Evolutionary conservation across 2,329 filamentous ascomycete species (phyloP), one percentile per base, ranked within the genome.

Genomic region (Aureobasidium sp.): DNA sequence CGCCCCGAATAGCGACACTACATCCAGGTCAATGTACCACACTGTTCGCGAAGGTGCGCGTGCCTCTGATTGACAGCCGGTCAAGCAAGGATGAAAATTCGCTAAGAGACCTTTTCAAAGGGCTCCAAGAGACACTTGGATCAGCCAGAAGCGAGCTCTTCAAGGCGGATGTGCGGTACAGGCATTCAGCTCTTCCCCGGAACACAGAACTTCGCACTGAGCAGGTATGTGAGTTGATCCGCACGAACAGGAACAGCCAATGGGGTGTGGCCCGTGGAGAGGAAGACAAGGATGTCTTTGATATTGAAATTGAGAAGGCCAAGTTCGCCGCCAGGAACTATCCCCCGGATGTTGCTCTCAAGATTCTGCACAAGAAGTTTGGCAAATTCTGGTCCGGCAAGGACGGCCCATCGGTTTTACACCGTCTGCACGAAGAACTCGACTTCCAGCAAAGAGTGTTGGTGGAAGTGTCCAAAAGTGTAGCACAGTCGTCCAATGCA

Each of bases 101-200:
- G 35, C 4, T 41, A 8, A 37, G 41, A 7, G 27, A 17, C 6
- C 48, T 51, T 4, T 17, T 40, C 3, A 19, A 14, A 2, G 27
- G 22, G 17, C 48, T 51, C 25, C 32, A 51, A 12, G 14, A 41
- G 25, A 51, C 48, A 17, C 37, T 51, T 4, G 48, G 48, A 6
- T 14, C 8, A 17, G 25, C 25, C 25, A 41, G 11, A 7, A 40
- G 10, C 17, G 48, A 41, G 8, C 5, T 51, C 19, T 51, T 51
- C 27, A 40, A 34, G 48, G 48, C 37, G 48, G 62, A 69, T 52
- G 67, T 63, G 38, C 60, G 62, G 10, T 70, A 70, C 55, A 61
- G 62, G 16, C 66, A 69, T 47, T 63, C 64, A 1, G 54, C 67
- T 7, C 55, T 70, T 25, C 64, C 66, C 2, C 51, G 55, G 8